Conservation (phyloP, 2,329 filamentous ascomycete species). For the Colletotrichum sidae region DNA sequence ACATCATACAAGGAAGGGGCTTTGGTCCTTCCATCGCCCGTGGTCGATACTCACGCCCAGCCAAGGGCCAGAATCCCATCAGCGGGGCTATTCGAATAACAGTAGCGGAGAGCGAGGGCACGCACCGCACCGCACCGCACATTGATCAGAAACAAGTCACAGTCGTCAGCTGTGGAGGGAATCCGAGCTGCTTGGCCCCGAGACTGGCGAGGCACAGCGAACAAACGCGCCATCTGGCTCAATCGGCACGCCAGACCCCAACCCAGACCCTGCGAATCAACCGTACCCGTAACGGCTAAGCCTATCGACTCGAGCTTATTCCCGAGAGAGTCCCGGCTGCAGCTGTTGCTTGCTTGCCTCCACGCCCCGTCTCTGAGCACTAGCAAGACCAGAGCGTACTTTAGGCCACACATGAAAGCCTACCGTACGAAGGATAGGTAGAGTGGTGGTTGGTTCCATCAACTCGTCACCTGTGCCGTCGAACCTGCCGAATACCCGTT, state of each 20-base stretch:
- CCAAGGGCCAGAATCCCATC: background rate
- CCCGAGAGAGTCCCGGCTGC: conserved; percentile 12
- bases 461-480: conserved; percentile 6
- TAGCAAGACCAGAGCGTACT: too few relatives aligned
- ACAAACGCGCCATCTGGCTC: conserved; percentile 31
- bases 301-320: conserved; percentile 26
- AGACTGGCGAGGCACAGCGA: background rate
- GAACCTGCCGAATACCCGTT: conserved; percentile 27
- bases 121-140: background rate
- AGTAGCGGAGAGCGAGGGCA: conserved; percentile 8
- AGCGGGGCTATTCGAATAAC: background rate
- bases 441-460: too few relatives aligned
- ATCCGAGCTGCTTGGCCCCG: background rate
- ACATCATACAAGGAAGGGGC: background rate
- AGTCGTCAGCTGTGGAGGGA: conserved; percentile 1
- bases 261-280: conserved; percentile 13
- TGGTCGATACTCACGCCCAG: background rate
- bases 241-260: conserved; percentile 23
- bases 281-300: conserved; percentile 11
- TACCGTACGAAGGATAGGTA: background rate
- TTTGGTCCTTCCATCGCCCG: conserved; percentile 3
- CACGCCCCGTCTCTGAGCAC: background rate
- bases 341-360: background rate
- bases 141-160: background rate
- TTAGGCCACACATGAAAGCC: background rate